Evolutionary conservation across 495 filamentous ascomycete genomes (phyloP).

Genomic region (Friedmanniomyces endolithicus): DNA sequence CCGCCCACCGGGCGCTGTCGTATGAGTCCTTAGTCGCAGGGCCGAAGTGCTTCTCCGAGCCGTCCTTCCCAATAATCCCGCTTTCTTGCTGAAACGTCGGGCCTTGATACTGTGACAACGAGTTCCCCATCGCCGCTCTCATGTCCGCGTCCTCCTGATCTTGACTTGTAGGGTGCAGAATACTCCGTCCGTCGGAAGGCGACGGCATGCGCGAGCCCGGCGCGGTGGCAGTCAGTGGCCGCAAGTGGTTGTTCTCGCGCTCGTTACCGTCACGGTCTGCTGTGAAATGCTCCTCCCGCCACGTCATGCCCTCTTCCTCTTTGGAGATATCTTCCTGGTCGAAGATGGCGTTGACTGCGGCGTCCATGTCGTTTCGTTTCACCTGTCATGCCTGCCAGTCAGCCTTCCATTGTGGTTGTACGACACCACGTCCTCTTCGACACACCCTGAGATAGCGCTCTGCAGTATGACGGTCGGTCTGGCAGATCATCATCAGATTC

Average conservation of each 20-base stretch:
- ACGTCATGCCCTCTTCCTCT: background rate
- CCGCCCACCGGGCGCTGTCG: constrained; percentile 11
- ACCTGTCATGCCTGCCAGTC: background rate
- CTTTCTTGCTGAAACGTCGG: constrained; percentile 6
- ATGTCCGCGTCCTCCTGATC: constrained; percentile 15
- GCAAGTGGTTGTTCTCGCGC: background rate
- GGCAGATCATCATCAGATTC: background rate
- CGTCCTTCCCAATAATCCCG: background rate
- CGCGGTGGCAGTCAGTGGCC: constrained; percentile 3
- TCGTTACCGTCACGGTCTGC: constrained; percentile 8
- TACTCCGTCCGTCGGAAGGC: background rate
- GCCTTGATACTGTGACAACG: background rate
- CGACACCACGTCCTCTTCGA: background rate
- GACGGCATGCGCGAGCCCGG: background rate
- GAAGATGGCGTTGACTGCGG: constrained; percentile 7
- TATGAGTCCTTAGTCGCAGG: constrained; percentile 18
- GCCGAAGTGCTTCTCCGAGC: constrained; percentile 6
- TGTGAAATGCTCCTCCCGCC: background rate
- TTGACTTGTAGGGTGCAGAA: constrained; percentile 5
- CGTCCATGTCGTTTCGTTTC: constrained; percentile 6
- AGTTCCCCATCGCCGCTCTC: constrained; percentile 3
- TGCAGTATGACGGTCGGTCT: background rate
- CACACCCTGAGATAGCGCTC: constrained; percentile 11
- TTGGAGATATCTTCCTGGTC: constrained; percentile 10
- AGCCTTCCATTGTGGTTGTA: background rate